These are phyloP conservation scores for Curvularia verruculosa DNA, from an alignment of 2,329 filamentous ascomycete species.

Conservation along the genomic window DNA sequence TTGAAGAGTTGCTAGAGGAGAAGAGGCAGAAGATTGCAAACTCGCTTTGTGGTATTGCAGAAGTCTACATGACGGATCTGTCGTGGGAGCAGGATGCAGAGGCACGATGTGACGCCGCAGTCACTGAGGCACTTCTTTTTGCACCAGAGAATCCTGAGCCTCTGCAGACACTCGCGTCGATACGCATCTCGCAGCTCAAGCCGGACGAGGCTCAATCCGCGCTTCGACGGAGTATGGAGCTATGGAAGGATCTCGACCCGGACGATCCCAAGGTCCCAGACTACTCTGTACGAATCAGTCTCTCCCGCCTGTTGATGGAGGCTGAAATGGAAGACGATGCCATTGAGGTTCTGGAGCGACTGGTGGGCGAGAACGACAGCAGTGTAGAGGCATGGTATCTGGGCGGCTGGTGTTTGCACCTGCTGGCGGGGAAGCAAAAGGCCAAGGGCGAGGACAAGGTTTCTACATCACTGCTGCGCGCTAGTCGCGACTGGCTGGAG, in stretches of 20 bases:
- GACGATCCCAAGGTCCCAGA: slow-evolving; percentile 77
- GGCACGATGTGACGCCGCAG: slow-evolving; percentile 80
- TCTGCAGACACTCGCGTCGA: slow-evolving; percentile 93
- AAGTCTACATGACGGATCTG: slow-evolving; percentile 99
- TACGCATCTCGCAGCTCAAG: slow-evolving; percentile 86
- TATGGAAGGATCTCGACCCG: slow-evolving; percentile 82
- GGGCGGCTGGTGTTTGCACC: slow-evolving; percentile 89
- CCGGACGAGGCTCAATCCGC: slow-evolving; percentile 80
- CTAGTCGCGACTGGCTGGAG: slow-evolving; percentile 81
- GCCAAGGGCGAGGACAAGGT: slow-evolving; percentile 59
- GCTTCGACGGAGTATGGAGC: slow-evolving; percentile 75
- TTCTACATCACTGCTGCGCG: slow-evolving; percentile 66
- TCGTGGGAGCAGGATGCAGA: slow-evolving; percentile 92
- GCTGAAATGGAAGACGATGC: slow-evolving; percentile 85
- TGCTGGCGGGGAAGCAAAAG: slow-evolving; percentile 73
- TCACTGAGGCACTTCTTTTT: slow-evolving; percentile 88
- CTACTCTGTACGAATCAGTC: slow-evolving; percentile 82
- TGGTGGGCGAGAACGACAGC: slow-evolving; percentile 87
- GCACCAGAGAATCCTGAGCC: slow-evolving; percentile 83
- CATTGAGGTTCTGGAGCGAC: slow-evolving; percentile 79
- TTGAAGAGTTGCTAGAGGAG: slow-evolving; percentile 60
- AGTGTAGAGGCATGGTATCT: slow-evolving; percentile 98
- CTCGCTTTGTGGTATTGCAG: slow-evolving; percentile 90
- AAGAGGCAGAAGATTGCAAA: slow-evolving; percentile 84
- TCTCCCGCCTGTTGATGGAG: slow-evolving; percentile 87